phyloP scores from a whole-genome alignment of 1,284 basidiomycete species.

The Rhodotorula glutinis region DNA sequence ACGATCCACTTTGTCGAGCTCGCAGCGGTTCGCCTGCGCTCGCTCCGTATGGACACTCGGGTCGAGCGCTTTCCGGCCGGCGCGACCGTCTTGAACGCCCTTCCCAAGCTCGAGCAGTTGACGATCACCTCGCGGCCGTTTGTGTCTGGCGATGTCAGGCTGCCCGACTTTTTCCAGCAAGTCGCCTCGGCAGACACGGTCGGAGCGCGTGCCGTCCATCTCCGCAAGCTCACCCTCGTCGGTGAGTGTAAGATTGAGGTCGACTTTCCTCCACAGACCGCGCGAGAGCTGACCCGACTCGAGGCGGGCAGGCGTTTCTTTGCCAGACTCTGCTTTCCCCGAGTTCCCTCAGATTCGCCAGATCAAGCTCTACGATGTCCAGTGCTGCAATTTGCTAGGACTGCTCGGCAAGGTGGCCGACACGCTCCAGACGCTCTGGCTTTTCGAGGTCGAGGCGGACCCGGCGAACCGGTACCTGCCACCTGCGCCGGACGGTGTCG shows the following conservation, averaged over 20 bases:
- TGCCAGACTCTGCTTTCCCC: slow-evolving; percentile 10
- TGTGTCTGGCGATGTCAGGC: background rate
- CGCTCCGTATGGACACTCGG: background rate
- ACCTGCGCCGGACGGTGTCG: background rate
- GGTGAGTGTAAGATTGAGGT: background rate
- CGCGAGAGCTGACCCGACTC: background rate
- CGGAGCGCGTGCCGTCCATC: background rate
- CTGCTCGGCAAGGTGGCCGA: slow-evolving; percentile 6
- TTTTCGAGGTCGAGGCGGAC: slow-evolving; percentile 3
- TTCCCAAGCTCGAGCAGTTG: slow-evolving; percentile 11
- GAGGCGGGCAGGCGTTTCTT: background rate
- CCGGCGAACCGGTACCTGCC: slow-evolving; percentile 13
- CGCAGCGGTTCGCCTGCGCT: slow-evolving; percentile 17
- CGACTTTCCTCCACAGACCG: background rate
- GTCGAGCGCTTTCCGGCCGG: slow-evolving; percentile 23
- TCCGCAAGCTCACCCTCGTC: background rate
- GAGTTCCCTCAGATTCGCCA: background rate
- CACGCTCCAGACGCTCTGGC: slow-evolving; percentile 11
- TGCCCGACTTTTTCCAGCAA: slow-evolving; percentile 24
- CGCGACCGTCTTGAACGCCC: slow-evolving; percentile 13
- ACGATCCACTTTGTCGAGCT: slow-evolving; percentile 21
- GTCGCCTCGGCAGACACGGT: background rate
- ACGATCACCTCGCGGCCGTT: background rate
- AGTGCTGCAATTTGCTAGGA: slow-evolving; percentile 13
- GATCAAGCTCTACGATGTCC: background rate